Base-by-base conservation (phyloP, 2,329 filamentous ascomycete genomes). In the Trichophyton benhamiae region DNA sequence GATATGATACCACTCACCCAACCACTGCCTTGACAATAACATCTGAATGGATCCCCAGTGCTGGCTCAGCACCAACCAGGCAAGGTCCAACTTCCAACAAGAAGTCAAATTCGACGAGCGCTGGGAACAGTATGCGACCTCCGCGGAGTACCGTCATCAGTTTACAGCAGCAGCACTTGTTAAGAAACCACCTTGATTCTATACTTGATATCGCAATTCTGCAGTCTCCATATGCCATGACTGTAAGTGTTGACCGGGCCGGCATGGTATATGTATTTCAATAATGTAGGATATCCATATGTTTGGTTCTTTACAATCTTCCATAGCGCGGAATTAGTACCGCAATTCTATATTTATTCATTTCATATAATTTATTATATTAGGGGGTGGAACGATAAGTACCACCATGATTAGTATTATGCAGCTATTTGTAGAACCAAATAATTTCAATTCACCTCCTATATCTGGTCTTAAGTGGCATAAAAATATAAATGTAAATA, bases 191-290 rank as follows among this genome's bases (percentile, higher is more conserved):
- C 75, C 74, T 96, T 68, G 94, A 99, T 75, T 85, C 85, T 2
- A 86, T 99, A 63, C 82, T 88, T 69, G 92, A 97, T 75, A 85
- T 96, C 66, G 87, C 87, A n/a, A 77, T 97, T 69, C 74, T 99
- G 67, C 90, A 96, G 77, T 80, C 83, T 65, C 94, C 94, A 25
- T 96, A 95, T 73, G 88, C 87, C 3, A 96, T 97, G 89, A 87
- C 91, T 38, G 80, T 97, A 58, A 95, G 88, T 66, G 91, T 88
- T 60, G 94, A 99, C 78, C 81, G 92, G 67, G 88, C 87, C 44
- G 94, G 94, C 0, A 86, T 92, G 72, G 85, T 97, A 53, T 95
- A 94, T 79, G 86, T 96, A 60, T 95, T 84, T 72, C 82, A 83
- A 71, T 86, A 71, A 72, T 25, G 46, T 52, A 52, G 46, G n/a